Base-by-base conservation (phyloP, 2,329 filamentous ascomycete species). In the Microascus cirrosus region DNA sequence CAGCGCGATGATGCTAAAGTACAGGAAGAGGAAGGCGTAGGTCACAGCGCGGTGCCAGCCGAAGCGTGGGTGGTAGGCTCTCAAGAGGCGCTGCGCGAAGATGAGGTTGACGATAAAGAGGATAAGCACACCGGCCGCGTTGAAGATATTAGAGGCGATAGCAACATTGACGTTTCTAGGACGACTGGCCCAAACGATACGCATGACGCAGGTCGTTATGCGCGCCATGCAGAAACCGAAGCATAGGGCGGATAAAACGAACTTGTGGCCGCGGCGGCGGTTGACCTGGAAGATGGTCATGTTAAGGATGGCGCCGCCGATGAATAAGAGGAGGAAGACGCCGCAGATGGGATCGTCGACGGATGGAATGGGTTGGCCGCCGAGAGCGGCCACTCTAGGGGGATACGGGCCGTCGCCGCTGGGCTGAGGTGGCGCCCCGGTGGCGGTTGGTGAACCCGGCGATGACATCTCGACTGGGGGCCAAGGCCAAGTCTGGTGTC, bases 31-130 rank as follows among this genome's bases (percentile, higher is more conserved):
- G 69, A 91, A 86, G 28, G 70, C 58, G 22, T 74, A 62, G 1
- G 74, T 75, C 25, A 82, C 74, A 1, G 71, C 64, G 25, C 71
- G 75, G 61, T 81, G 77, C 89, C 89, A 93, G 59, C 89, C 90
- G 35, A 90, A 67, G 2, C 69, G 66, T 0, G 89, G 89, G 65
- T 92, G 87, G 53, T 83, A 81, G 4, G 87, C 86, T 57, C 90
- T 81, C 20, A 94, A 70, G 28, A 95, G 77, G 53, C 90, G 84
- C 70, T 90, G 88, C 0, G 85, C 73, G 66, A 92, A 89, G 65
- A 94, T 73, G 50, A 95, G 72, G 71, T 95, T 59, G 61, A 63
- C 4, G 61, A 66, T 54, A 62, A 65, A 39, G 60, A 95, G 74
- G 8, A 95, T 70, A 36, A 95, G 68, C 18, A 91, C 83, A 50